Evolutionary conservation across 1,284 basidiomycete species (phyloP).

Genomic region (Boletus semigastroideus): DNA sequence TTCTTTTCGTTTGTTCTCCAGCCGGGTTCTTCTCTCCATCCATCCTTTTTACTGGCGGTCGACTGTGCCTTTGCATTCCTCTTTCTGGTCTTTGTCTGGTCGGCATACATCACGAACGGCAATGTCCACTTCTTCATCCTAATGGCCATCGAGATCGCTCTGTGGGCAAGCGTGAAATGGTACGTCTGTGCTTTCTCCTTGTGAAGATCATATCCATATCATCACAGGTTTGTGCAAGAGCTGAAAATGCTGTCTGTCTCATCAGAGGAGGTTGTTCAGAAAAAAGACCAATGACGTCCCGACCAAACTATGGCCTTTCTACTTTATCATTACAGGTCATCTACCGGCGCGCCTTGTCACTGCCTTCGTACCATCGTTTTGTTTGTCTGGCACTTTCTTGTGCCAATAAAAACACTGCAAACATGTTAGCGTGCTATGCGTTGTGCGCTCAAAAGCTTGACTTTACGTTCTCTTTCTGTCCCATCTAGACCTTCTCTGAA

Average conservation of each 20-base stretch:
- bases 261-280: slow-evolving; percentile 20
- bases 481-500: slow-evolving; percentile 88
- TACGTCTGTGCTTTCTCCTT: slow-evolving; percentile 31
- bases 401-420: slow-evolving; percentile 76
- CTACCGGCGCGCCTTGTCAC: slow-evolving; percentile 52
- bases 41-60: slow-evolving; percentile 62
- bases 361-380: slow-evolving; percentile 83
- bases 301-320: neutral
- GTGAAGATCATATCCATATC: slow-evolving; percentile 1
- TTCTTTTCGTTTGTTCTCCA: slow-evolving; percentile 58
- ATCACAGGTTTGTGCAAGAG: slow-evolving; percentile 53
- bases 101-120: slow-evolving; percentile 56
- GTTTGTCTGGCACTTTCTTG: slow-evolving; percentile 77
- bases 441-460: neutral
- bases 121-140: slow-evolving; percentile 64
- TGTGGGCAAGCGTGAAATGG: slow-evolving; percentile 83
- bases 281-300: slow-evolving; percentile 28
- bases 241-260: slow-evolving; percentile 37
- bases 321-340: neutral
- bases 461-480: slow-evolving; percentile 82
- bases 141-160: slow-evolving; percentile 57
- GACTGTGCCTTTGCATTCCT: slow-evolving; percentile 60
- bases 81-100: slow-evolving; percentile 54
- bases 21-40: slow-evolving; percentile 73
- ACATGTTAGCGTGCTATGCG: slow-evolving; percentile 1